Conservation (phyloP, 768 basidiomycete species). For the Hydnum rufescens region DNA sequence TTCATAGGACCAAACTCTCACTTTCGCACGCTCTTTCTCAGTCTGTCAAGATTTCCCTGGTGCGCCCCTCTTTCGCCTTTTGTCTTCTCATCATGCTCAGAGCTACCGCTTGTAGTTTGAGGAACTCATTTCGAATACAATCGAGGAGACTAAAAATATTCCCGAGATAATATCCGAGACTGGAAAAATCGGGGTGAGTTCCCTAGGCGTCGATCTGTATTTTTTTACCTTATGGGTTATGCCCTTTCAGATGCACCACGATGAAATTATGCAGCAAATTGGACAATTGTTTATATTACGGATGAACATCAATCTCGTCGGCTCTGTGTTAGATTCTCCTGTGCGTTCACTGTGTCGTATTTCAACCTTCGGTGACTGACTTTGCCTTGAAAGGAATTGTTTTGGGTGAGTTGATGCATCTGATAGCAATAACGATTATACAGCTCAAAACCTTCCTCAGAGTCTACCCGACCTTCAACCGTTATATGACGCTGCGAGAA, state of each 20-base stretch:
- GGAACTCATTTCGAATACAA: constrained; percentile 76
- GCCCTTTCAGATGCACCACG: constrained; percentile 18
- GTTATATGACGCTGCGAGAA: constrained; percentile 79
- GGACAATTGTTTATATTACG: constrained; percentile 84
- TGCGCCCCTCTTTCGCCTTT: constrained; percentile 16
- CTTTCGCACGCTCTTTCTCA: constrained; percentile 88
- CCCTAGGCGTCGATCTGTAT: constrained; percentile 5
- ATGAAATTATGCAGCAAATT: constrained; percentile 95
- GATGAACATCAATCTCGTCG: constrained; percentile 88
- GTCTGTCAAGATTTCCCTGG: constrained; percentile 91
- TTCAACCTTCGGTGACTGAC: constrained; percentile 3
- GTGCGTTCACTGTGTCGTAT: constrained; percentile 26
- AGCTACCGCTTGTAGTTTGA: constrained; percentile 45
- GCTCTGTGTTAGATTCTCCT: constrained; percentile 90
- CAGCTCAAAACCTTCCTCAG: too few relatives aligned
- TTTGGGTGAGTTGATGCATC: constrained; percentile 47
- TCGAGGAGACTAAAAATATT: constrained; percentile 92
- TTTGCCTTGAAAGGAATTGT: constrained; percentile 46
- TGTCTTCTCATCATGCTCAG: background rate
- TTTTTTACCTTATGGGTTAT: background rate
- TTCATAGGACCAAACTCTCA: constrained; percentile 76
- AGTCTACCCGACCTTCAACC: constrained; percentile 90
- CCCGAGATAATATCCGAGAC: constrained; percentile 86
- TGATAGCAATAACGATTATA: background rate
- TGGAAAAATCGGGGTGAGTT: constrained; percentile 62